phyloP scores from a whole-genome alignment of 83 land plant species.

The Picea engelmannii region DNA sequence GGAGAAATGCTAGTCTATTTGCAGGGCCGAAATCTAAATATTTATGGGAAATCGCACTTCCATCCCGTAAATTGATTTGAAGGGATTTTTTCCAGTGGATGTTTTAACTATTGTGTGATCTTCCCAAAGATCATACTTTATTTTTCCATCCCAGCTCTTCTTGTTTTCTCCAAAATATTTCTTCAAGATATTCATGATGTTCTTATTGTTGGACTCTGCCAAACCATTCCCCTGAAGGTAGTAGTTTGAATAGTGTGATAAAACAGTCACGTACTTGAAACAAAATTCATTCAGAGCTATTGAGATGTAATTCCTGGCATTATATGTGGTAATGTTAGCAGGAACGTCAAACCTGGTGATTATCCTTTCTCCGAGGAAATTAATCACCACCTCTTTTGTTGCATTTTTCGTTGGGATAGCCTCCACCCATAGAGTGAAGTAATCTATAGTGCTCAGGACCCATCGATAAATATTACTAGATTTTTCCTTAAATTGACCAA shows the following conservation, averaged over 20 bases:
- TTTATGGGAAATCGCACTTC: background rate
- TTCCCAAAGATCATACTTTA: background rate
- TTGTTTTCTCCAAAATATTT: too few species aligned
- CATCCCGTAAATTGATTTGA: background rate
- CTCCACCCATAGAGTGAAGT: background rate
- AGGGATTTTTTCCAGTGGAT: background rate
- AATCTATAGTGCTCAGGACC: background rate
- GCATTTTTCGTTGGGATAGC: background rate
- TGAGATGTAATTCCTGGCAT: too few species aligned
- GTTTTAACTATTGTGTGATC: background rate
- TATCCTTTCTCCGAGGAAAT: background rate
- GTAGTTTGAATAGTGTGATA: too few species aligned
- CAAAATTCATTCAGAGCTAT: background rate
- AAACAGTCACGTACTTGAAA: background rate
- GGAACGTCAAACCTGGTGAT: background rate
- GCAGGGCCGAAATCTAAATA: too few species aligned
- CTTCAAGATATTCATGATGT: too few species aligned
- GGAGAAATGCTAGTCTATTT: too few species aligned
- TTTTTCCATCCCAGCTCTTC: background rate
- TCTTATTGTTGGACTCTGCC: background rate
- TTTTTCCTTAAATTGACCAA: background rate
- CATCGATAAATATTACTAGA: background rate
- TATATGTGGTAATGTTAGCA: background rate
- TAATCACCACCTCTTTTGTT: background rate
- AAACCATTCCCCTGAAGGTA: background rate